Base-by-base conservation (phyloP, 352 stramenopile species). In the Bremia lactucae region DNA sequence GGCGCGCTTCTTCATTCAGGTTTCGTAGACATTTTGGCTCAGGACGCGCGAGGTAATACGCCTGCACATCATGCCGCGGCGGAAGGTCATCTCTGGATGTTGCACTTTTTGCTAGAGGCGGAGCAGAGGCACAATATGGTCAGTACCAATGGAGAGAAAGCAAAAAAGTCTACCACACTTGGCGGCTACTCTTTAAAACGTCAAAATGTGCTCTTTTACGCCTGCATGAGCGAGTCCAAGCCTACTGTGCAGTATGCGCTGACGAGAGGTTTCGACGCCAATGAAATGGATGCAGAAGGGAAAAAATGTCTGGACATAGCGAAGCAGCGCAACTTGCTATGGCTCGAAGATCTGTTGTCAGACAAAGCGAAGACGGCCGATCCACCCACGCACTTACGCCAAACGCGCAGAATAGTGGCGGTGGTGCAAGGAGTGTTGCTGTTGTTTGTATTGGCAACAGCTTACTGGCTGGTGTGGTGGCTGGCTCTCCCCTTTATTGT, bases 401-500 rank as follows among this genome's bases (percentile, higher is more conserved):
- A 66, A 28, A 87, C 77, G 10, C 65, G 78, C 0, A 35, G 64
- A n/a, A 53, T 60, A 26, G 62, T 83, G 20, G 52, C 67, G 8
- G 22, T 87, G 2, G 36, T 81, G 10, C 82, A 86, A 49, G 61
- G 55, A 0, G 19, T 49, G 0, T 19, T 79, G 16, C 36, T 85
- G n/a, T 58, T 78, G 13, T 56, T 45, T 1, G 68, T 85, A 42
- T 35, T 90, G 10, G 54, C 59, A 7, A 82, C 71, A 2, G 80
- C 63, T 24, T 83, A 85, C 34, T 75, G 60, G 36, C 42, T 83
- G n/a, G 65, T 74, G 15, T 90, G 72, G 72, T 90, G 73, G 56
- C 40, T 87, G 2, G 57, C 72, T 0, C 18, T 86, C 22, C 74
- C 73, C 4, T 43, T 87, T 13, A 81, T 90, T 25, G 36, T 68